Percentiles rank a stretch among this genome's conserved stretches.
These are phyloP conservation scores for Xylaria digitata DNA, from an alignment of 2,329 filamentous ascomycete genomes.

Conservation along the genomic window DNA sequence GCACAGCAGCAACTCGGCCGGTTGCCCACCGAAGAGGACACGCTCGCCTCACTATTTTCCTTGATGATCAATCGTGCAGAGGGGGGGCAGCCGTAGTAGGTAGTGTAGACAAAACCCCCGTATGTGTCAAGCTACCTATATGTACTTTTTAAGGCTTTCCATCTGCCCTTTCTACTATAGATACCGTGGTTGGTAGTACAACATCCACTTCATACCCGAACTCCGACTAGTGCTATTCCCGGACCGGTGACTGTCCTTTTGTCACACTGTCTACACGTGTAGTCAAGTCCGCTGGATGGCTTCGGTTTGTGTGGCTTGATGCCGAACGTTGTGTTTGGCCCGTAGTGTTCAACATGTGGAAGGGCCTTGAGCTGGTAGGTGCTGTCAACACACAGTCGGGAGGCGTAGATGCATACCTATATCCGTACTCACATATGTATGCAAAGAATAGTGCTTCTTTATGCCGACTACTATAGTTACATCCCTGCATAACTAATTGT, in stretches of 20 bases:
- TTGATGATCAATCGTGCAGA: not conserved
- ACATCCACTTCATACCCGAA: slow-evolving; percentile 11
- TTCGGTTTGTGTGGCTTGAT: not conserved
- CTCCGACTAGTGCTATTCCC: slow-evolving; percentile 18
- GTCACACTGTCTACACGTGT: slow-evolving; percentile 4
- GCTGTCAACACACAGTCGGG: not conserved
- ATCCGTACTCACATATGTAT: not conserved
- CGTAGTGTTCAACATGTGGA: not conserved
- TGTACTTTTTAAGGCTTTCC: not conserved
- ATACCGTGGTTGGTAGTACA: slow-evolving; percentile 22
- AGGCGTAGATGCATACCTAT: not conserved
- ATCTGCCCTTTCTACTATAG: not conserved
- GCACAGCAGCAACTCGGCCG: slow-evolving; percentile 11
- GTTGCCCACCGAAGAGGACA: not conserved
- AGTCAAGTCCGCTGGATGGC: not conserved
- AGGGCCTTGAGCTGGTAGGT: not conserved
- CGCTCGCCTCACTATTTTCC: not conserved
- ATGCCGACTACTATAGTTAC: not conserved
- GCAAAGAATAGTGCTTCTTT: not conserved
- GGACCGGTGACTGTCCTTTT: slow-evolving; percentile 2
- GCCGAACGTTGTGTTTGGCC: not conserved
- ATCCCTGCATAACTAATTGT: not conserved
- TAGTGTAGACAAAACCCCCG: not conserved
- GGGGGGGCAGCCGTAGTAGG: not conserved
- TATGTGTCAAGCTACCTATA: not conserved